Evolutionary conservation across 1,139 yeast species (phyloP).

Genomic region (Debaryomyces psychrophilus): DNA sequence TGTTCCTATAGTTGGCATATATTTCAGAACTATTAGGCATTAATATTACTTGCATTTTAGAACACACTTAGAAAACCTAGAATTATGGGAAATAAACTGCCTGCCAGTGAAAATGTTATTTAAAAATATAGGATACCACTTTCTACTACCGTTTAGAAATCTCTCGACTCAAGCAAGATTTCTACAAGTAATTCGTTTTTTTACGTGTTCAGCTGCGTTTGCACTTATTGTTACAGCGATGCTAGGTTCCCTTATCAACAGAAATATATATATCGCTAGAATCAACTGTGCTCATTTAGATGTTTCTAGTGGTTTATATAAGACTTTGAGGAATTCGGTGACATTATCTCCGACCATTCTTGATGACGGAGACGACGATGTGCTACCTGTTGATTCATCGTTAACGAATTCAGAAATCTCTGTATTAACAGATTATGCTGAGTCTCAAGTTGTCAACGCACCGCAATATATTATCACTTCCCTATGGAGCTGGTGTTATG

Average conservation of each 20-base stretch:
- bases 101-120: background rate
- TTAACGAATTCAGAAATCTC: slow-evolving; percentile 56
- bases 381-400: slow-evolving; percentile 37
- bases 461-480: slow-evolving; percentile 54
- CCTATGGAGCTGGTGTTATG: slow-evolving; percentile 51
- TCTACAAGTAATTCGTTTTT: slow-evolving; percentile 35
- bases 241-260: slow-evolving; percentile 32
- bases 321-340: slow-evolving; percentile 45
- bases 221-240: slow-evolving; percentile 29
- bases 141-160: slow-evolving; percentile 29
- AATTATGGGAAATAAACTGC: background rate
- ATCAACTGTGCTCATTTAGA: slow-evolving; percentile 54
- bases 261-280: slow-evolving; percentile 36
- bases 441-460: slow-evolving; percentile 48
- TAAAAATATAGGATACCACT: slow-evolving; percentile 1
- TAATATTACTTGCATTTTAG: background rate
- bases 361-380: slow-evolving; percentile 17
- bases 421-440: slow-evolving; percentile 50
- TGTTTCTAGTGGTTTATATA: slow-evolving; percentile 54
- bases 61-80: background rate
- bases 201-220: slow-evolving; percentile 25
- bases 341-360: slow-evolving; percentile 22
- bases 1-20: background rate
- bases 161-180: slow-evolving; percentile 35
- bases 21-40: background rate